Evolutionary conservation across 2,329 filamentous ascomycete species (phyloP).

Genomic region (Stemphylium beticola): DNA sequence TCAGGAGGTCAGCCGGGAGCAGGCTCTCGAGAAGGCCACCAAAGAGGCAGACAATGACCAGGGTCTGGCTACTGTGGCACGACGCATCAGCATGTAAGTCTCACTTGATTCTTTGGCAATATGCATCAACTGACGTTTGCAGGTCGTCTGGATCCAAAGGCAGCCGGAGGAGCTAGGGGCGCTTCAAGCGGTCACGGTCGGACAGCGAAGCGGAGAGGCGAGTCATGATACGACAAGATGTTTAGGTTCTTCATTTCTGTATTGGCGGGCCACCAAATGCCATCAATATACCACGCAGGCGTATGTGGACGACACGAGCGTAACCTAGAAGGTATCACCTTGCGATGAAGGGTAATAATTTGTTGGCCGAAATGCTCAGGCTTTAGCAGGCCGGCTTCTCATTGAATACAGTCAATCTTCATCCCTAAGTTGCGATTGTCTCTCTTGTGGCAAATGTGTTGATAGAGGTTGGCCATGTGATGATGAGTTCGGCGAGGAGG

Average conservation of each 20-base stretch:
- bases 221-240: conserved; percentile 8
- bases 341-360: conserved; percentile 40
- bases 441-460: neutral
- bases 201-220: conserved; percentile 14
- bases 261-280: conserved; percentile 29
- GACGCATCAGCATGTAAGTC: conserved; percentile 94
- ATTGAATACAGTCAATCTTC: conserved; percentile 28
- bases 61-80: conserved; percentile 82
- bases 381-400: conserved; percentile 24
- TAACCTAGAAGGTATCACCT: conserved; percentile 37
- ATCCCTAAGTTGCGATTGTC: conserved; percentile 7
- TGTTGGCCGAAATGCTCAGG: conserved; percentile 27
- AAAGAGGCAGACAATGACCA: conserved; percentile 91
- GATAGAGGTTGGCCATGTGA: neutral
- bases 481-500: neutral
- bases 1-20: conserved; percentile 78
- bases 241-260: conserved; percentile 23
- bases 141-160: conserved; percentile 53
- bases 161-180: conserved; percentile 41
- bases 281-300: conserved; percentile 36
- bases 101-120: neutral
- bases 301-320: conserved; percentile 31
- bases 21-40: conserved; percentile 84
- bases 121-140: conserved; percentile 17
- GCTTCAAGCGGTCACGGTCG: conserved; percentile 25